Conservation (phyloP, 1,284 basidiomycete genomes). For the Agroathelia rolfsii region DNA sequence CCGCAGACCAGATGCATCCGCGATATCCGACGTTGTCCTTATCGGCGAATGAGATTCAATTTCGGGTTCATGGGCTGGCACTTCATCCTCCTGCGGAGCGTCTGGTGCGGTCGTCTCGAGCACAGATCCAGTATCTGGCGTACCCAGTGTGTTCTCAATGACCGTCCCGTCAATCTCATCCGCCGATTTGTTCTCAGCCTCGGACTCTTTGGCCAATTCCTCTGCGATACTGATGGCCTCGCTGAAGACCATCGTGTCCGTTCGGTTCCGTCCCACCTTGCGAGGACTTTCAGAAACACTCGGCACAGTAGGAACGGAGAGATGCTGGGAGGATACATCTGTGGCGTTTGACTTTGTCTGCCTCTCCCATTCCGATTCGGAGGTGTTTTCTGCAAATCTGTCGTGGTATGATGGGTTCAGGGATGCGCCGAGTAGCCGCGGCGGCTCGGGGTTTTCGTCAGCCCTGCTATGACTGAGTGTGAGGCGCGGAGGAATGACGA, state of each 20-base stretch:
- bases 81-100: too few species aligned
- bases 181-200: slow-evolving; percentile 31
- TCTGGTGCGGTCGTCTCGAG: too few species aligned
- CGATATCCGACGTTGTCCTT: too few species aligned
- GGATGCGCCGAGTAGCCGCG: slow-evolving; percentile 37
- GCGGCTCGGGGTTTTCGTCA: slow-evolving; percentile 30
- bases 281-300: slow-evolving; percentile 37
- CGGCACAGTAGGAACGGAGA: slow-evolving; percentile 12
- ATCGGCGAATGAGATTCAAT: too few species aligned
- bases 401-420: slow-evolving; percentile 22
- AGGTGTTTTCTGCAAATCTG: slow-evolving; percentile 12
- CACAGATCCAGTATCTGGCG: too few species aligned
- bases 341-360: too few species aligned
- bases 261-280: slow-evolving; percentile 48
- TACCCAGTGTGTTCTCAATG: too few species aligned
- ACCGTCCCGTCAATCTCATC: slow-evolving; percentile 67
- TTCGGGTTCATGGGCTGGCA: too few species aligned
- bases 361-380: slow-evolving; percentile 1
- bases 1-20: too few species aligned
- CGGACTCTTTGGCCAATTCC: slow-evolving; percentile 27
- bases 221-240: slow-evolving; percentile 36
- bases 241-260: slow-evolving; percentile 70
- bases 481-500: slow-evolving; percentile 59
- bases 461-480: slow-evolving; percentile 17
- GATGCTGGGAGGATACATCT: too few species aligned